Evolutionary conservation across 2,329 filamentous ascomycete genomes (phyloP).

Genomic region (Blumeriella jaapii): DNA sequence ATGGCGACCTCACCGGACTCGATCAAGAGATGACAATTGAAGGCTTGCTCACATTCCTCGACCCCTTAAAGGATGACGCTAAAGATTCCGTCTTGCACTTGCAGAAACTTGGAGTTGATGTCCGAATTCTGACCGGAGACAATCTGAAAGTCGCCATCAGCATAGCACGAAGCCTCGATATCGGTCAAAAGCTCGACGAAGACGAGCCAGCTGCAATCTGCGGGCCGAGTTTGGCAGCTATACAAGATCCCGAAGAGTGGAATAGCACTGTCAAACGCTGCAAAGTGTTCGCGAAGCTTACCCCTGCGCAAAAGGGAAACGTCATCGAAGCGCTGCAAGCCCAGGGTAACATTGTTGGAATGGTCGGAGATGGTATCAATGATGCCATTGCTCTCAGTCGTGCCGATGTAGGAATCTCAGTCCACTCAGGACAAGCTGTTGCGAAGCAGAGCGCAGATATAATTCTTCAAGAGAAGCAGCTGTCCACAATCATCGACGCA

Average conservation of each 20-base stretch:
- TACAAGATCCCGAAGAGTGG: conserved; percentile 4
- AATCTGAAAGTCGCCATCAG: conserved; percentile 10
- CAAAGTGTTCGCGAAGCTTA: conserved; percentile 13
- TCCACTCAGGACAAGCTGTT: conserved; percentile 6
- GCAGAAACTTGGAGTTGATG: conserved; percentile 9
- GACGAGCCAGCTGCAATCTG: conserved; percentile 5
- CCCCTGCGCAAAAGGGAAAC: conserved; percentile 18
- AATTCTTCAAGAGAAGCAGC: conserved; percentile 9
- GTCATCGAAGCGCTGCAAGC: conserved; percentile 28
- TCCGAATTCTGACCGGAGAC: conserved; percentile 9
- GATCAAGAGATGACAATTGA: conserved; percentile 7
- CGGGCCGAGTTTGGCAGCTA: conserved; percentile 5
- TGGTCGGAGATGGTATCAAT: conserved; percentile 12
- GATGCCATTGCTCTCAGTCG: conserved; percentile 7
- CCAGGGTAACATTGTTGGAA: conserved; percentile 8
- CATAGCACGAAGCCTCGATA: conserved; percentile 5
- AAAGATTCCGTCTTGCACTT: conserved; percentile 7
- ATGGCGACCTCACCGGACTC: not conserved
- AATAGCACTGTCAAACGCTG: conserved; percentile 5
- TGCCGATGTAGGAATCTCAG: conserved; percentile 9
- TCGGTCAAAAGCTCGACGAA: conserved; percentile 4
- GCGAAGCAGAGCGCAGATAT: conserved; percentile 9
- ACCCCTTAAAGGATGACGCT: conserved; percentile 9
- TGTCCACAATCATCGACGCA: conserved; percentile 8
- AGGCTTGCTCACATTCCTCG: conserved; percentile 9